Evolutionary conservation across 257 asterid genomes (phyloP), one percentile per base, ranked within the genome.

Genomic region (Przewalskia tangutica): DNA sequence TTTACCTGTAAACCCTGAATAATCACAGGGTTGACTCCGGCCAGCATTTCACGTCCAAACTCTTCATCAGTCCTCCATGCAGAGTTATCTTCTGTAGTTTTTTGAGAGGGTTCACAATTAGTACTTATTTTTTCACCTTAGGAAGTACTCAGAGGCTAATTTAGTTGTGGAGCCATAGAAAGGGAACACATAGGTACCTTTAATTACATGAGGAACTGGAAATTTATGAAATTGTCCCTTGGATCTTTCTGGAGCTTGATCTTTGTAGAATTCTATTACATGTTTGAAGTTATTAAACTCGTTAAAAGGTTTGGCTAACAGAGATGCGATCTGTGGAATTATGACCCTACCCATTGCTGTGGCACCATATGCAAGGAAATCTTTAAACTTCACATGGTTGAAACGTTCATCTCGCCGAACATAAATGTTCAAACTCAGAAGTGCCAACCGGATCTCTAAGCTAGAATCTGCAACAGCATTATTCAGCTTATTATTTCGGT

Each of bases 21-120:
- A 59, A 89, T 27, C 27, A 94, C 97, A 76, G 98, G 99, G 85
- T 95, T 94, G 54, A 92, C 93, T 85, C 99, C 99, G 20, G 99
- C 98, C 2, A 95, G 91, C 98, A 95, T 92, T 86, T 95, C 98
- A 80, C 99, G 79, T 78, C 90, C 98, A 44, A 95, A 95, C 81
- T 95, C 99, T 86, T 91, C 94, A 81, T 95, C 99, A 1, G 97
- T 88, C 83, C 98, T 92, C 99, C 99, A 95, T 4, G 97, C 97
- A 17, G 97, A 85, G 82, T 59, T 89, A 85, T 92, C 93, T 89
- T 83, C 99, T 95, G 91, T 78, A 83, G n/a, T 51, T 78, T 62
- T 81, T 55, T 64, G 5, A 18, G 55, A 67, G 32, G 18, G 63
- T 50, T 65, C 71, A 63, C 32, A 56, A 34, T 60, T 42, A 59